Base-by-base conservation (phyloP, 1,284 basidiomycete genomes). In the Cerrena zonata region DNA sequence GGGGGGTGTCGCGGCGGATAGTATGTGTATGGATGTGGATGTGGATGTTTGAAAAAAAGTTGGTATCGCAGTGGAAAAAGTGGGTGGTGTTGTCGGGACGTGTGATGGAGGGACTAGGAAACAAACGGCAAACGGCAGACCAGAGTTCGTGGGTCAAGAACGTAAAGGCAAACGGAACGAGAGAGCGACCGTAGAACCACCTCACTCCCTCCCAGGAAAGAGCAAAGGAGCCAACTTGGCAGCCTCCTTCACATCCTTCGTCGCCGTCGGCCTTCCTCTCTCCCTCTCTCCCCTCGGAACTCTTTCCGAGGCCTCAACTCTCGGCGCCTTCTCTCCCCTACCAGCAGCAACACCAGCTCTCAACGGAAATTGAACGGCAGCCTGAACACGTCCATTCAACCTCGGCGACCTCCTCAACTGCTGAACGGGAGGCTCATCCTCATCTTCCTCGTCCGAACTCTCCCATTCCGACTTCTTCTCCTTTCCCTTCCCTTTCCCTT, bases 371-470 rank as follows among this genome's bases (percentile, higher is more conserved):
- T 23, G 24, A 23, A 21, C 30, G 15, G 22, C 25, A 19, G 25
- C 44, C 4, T 27, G 22, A n/a, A 27, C 30, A 26, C 30, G 22
- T 3, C 47, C 47, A 41, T 25, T 30, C 4, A 38, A 41, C 15
- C 38, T 40, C n/a, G 46, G 45, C 4, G 41, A 49, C 38, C 18
- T 34, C 34, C 27, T 21, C 7, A n/a, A 25, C 18, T n/a, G 38
- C 19, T 13, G 38, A n/a, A 18, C 40, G 10, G 51, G 25, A 15
- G 5, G 39, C 4, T n/a, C 13, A 5, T 22, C 13, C 7, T 53
- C 53, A 18, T 34, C 25, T 38, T 56, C 60, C 22, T 61, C 64
- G 45, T 63, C 61, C 23, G 57, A 58, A 1, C 58, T 49, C 23
- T 58, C 55, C 54, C 55, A 61, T 25, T 58, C 51, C 2, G 55